Base-by-base conservation (phyloP, 768 basidiomycete species). In the Crassisporium funariophilum region DNA sequence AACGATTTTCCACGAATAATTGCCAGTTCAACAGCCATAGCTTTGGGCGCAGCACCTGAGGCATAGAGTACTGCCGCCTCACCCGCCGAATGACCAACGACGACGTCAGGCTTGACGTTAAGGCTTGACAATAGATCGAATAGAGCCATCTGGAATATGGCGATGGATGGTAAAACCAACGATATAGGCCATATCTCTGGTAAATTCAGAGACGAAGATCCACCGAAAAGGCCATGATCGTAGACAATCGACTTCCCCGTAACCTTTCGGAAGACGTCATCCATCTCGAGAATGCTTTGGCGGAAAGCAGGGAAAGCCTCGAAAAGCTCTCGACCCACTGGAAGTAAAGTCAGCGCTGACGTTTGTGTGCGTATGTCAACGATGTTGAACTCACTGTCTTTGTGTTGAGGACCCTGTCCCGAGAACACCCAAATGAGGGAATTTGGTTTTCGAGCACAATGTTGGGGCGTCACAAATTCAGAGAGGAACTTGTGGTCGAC, bases 71-170 rank as follows among this genome's bases (percentile, higher is more conserved):
- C 39, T 0, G 71, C 70, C 0, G 73, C 72, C 50, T 78, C 76
- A 9, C 76, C 76, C 11, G 74, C 73, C n/a, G 76, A 77, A 55
- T 77, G 75, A 0, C 77, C 77, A 5, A 77, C 38, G 12, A 76
- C 56, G 5, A 60, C 57, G 34, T 74, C 66, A 0, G 77, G 73
- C 10, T 44, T 49, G 35, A 75, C 43, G 6, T 72, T 70, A 11
- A 75, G 34, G 36, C 63, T 61, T 1, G 47, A 47, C 1, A 77
- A 52, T 2, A 72, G 61, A 37, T 78, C 77, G 49, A 69, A 67
- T 5, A 76, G 44, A 0, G 75, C 77, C 8, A 78, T 70, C 50
- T 78, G 77, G 40, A 76, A 50, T 53, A 78, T 74, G 1, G 71
- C 58, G 16, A 77, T 52, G 1, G 74, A 59, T 2, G 75, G 74